Base-by-base conservation (phyloP, 805 yeast genomes). In the Candida vaughaniae region DNA sequence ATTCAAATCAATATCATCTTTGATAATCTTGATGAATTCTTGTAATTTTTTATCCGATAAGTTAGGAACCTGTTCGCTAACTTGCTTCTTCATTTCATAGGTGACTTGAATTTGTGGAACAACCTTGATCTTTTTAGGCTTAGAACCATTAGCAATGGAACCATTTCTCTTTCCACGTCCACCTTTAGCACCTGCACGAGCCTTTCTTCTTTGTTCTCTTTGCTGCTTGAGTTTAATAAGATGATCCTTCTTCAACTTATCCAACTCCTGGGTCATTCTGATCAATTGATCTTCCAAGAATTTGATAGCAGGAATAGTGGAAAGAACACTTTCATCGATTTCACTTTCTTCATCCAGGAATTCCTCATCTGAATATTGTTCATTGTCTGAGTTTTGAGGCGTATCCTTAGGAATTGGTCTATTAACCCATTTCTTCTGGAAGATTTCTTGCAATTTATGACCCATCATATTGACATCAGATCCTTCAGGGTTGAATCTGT, bases 391-490 rank as follows among this genome's bases (percentile, higher is more conserved):
- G 16, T 75, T 71, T 2, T 77, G 75, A 3, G 85, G 80, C 10
- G 80, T 71, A 14, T 96, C 96, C 58, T 82, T 79, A 8, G 71
- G 69, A 19, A 65, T 49, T n/a, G 74, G 74, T 41, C 63, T 57
- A 48, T 87, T 89, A 16, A 78, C 75, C 97, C 98, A 91, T 59
- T 80, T 82, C 53, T 85, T 81, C 52, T 88, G 85, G 55, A 91
- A 93, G 3, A 85, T 76, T 18, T 81, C 82, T 62, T 93, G 97
- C 38, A 93, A 69, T 50, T 89, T 75, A 58, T 87, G 95, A 14
- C 98, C 99, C 95, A 93, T 85, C 75, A 78, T 76, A 60, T 90
- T 88, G 25, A 93, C 99, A 33, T 95, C 95, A 4, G 95, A 82
- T n/a, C 96, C 95, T 51, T 85, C 95, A 2, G 99, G 98, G 62